Evolutionary conservation across 2,329 filamentous ascomycete genomes (phyloP).

Genomic region (Neonectria coccinea): DNA sequence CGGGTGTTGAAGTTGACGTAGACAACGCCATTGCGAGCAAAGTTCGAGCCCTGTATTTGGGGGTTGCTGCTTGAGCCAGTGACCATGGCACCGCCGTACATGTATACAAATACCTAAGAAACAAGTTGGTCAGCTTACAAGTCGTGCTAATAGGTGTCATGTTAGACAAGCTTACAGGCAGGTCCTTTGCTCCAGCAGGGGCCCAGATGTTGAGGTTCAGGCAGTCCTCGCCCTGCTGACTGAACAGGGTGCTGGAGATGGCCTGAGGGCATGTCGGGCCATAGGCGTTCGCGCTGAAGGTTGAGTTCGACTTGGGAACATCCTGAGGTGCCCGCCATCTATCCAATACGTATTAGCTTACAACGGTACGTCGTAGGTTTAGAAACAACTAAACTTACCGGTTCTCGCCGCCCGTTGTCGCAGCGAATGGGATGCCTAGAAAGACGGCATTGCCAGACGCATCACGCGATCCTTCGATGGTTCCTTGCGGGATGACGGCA

Average conservation of each 20-base stretch:
- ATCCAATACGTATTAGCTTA: constrained; percentile 10
- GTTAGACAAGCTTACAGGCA: constrained; percentile 42
- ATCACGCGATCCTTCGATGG: constrained; percentile 52
- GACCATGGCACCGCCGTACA: constrained; percentile 53
- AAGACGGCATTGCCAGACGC: constrained; percentile 50
- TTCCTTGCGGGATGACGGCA: constrained; percentile 45
- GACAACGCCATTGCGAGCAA: constrained; percentile 51
- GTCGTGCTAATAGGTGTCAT: background rate
- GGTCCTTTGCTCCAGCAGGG: constrained; percentile 39
- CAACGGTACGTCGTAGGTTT: background rate
- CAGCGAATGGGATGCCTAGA: constrained; percentile 55
- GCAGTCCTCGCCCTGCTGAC: constrained; percentile 53
- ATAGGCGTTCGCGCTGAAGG: constrained; percentile 33
- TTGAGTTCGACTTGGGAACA: constrained; percentile 27
- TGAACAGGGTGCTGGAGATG: constrained; percentile 31
- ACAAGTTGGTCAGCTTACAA: background rate
- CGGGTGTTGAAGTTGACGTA: constrained; percentile 56
- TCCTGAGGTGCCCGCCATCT: constrained; percentile 42
- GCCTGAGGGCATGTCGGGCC: constrained; percentile 43
- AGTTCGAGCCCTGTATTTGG: constrained; percentile 51
- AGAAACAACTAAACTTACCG: constrained; percentile 31
- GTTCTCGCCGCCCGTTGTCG: constrained; percentile 54
- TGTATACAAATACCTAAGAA: constrained; percentile 52
- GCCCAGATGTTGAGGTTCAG: constrained; percentile 57
- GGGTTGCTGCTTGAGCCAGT: constrained; percentile 55